phyloP scores from a whole-genome alignment of 2,329 filamentous ascomycete species.

The Dactylonectria estremocensis region DNA sequence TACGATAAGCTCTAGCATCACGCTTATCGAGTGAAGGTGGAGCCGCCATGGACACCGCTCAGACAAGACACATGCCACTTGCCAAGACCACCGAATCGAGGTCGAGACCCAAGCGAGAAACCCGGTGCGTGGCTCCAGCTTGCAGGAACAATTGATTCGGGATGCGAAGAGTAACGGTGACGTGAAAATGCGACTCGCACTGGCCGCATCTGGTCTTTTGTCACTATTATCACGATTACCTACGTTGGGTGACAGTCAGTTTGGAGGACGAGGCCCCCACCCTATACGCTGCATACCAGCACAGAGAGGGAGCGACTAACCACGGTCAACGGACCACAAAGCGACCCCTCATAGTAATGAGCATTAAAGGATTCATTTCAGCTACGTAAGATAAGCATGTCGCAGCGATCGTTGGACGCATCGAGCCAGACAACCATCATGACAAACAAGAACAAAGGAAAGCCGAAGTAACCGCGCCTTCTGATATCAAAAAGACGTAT shows the following conservation, averaged over 20 bases:
- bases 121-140: background rate
- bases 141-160: slow-evolving; percentile 1
- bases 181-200: background rate
- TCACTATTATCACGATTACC: background rate
- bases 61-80: slow-evolving; percentile 27
- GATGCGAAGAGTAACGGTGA: background rate
- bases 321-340: background rate
- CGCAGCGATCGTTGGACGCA: slow-evolving; percentile 57
- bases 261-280: background rate
- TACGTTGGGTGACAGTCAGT: background rate
- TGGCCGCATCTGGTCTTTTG: background rate
- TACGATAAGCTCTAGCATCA: slow-evolving; percentile 48
- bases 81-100: slow-evolving; percentile 1
- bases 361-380: slow-evolving; percentile 57
- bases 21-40: slow-evolving; percentile 47
- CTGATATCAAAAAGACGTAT: slow-evolving; percentile 58
- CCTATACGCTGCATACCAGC: background rate
- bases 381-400: slow-evolving; percentile 56
- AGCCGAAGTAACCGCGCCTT: slow-evolving; percentile 59
- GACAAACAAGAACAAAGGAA: slow-evolving; percentile 59
- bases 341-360: slow-evolving; percentile 31
- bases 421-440: slow-evolving; percentile 55
- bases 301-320: background rate
- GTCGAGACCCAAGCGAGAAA: slow-evolving; percentile 3
- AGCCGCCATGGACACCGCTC: slow-evolving; percentile 40